Base-by-base conservation (phyloP, 768 basidiomycete species). In the Boletus rubescentipes region DNA sequence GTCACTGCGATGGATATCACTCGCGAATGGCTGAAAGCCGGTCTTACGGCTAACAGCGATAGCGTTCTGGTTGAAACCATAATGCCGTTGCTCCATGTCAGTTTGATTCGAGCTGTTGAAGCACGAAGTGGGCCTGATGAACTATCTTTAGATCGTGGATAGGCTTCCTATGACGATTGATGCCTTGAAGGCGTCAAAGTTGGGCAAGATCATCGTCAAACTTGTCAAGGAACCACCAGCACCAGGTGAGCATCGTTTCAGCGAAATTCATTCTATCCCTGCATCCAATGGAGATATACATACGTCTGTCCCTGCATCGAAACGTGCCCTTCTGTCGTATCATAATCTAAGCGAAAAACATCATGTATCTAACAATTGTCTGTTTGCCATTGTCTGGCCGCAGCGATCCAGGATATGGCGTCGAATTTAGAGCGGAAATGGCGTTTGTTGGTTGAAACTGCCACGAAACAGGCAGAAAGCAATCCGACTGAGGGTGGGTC, bases 331-430 rank as follows among this genome's bases (percentile, higher is more conserved):
- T 65, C 59, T 70, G 49, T 64, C 62, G 67, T 71, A 65, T 65
- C 64, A 65, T 65, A 63, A 60, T 58, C 67, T 69, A 68, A 71
- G 59, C 51, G 59, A 59, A 66, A 57, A 65, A 60, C 58, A 41
- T 62, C 64, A 75, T 84, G 79, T 86, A 86, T 88, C 86, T 90
- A 84, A 90, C 87, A 66, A 72, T 65, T 53, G 63, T 70, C 73
- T 67, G 71, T 72, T 73, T 76, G 68, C 64, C 70, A 65, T 72
- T 73, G 71, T 67, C 62, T 64, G 59, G 60, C 60, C 60, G 71
- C 79, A 93, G 91, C 91, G 75, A 82, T 91, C 86, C 89, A 91
- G 85, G 91, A 93, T 76, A 90, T 93, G 88, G 91, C 91, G 64
- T 83, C 82, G 69, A 91, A 90, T 76, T 78, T 93, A 76, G 89